Evolutionary conservation across 164 flowering plant genomes (phyloP).

Genomic region (Stephania japonica): DNA sequence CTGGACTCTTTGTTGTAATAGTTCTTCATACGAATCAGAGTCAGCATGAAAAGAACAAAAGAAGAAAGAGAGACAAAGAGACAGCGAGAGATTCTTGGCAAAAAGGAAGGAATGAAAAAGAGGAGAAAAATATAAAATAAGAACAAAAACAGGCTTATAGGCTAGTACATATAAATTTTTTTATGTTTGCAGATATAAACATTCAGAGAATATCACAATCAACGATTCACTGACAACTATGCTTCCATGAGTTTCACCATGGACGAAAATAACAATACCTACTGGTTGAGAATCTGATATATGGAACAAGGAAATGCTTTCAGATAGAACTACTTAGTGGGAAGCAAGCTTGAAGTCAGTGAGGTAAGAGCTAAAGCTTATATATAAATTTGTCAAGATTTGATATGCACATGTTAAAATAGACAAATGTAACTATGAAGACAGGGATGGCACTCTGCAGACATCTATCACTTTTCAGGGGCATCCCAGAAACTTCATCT

Average conservation of each 20-base stretch:
- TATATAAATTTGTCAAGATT: neutral
- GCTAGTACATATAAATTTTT: neutral
- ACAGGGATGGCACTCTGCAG: neutral
- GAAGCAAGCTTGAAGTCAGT: neutral
- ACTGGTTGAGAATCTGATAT: neutral
- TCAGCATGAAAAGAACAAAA: too few relatives aligned
- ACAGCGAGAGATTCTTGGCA: too few relatives aligned
- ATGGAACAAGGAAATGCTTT: neutral
- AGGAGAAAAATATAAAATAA: too few relatives aligned
- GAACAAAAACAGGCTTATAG: neutral
- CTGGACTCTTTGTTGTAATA: too few relatives aligned
- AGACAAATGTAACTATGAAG: neutral
- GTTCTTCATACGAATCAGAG: too few relatives aligned
- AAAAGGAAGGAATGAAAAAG: too few relatives aligned
- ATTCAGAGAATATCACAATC: neutral
- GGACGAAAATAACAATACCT: neutral
- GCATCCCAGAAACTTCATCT: neutral
- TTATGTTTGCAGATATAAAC: neutral
- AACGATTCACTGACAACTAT: too few relatives aligned
- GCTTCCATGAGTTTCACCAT: neutral
- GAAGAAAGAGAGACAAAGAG: too few relatives aligned
- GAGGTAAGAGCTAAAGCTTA: neutral
- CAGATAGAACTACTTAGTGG: neutral
- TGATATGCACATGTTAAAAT: neutral
- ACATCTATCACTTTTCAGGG: neutral